These are phyloP conservation scores for Paraurostyla sp. DNA, from an alignment of 73 alveolate species.

Conservation along the genomic window DNA sequence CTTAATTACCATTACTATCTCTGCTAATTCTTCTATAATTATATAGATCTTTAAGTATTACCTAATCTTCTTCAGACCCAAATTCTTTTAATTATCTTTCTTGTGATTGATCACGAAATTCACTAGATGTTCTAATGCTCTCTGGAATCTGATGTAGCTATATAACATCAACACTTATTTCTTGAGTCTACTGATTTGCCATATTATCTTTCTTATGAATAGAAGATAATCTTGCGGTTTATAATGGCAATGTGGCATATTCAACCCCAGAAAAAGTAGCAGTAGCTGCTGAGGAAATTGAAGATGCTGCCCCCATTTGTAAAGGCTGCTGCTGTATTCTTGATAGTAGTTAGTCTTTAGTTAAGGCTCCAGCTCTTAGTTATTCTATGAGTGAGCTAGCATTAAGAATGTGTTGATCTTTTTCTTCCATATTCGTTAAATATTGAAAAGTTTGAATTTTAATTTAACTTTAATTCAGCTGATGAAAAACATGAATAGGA, in stretches of 20 bases:
- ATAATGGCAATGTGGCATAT: neutral
- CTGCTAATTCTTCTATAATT: constrained; percentile 5
- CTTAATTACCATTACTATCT: neutral
- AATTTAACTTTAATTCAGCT: neutral
- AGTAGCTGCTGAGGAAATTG: neutral
- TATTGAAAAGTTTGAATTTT: neutral
- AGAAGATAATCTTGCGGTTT: neutral
- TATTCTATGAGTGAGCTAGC: constrained; percentile 10
- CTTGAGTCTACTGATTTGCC: neutral
- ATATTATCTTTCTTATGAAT: neutral
- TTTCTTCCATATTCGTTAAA: neutral
- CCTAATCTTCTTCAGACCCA: neutral
- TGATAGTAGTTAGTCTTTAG: neutral
- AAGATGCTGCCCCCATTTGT: neutral
- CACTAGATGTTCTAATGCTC: too few relatives aligned
- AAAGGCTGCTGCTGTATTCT: neutral
- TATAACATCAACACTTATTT: too few relatives aligned
- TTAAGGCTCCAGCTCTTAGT: constrained; percentile 5
- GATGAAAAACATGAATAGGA: neutral
- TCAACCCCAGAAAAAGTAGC: neutral
- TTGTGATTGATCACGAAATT: neutral
- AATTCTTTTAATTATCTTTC: neutral
- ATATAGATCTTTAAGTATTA: neutral
- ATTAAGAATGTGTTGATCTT: neutral
- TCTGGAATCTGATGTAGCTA: too few relatives aligned